Percentiles rank a stretch among this genome's conserved stretches.
Conservation (phyloP, 2,329 filamentous ascomycete species). For the Pleurostoma richardsiae region DNA sequence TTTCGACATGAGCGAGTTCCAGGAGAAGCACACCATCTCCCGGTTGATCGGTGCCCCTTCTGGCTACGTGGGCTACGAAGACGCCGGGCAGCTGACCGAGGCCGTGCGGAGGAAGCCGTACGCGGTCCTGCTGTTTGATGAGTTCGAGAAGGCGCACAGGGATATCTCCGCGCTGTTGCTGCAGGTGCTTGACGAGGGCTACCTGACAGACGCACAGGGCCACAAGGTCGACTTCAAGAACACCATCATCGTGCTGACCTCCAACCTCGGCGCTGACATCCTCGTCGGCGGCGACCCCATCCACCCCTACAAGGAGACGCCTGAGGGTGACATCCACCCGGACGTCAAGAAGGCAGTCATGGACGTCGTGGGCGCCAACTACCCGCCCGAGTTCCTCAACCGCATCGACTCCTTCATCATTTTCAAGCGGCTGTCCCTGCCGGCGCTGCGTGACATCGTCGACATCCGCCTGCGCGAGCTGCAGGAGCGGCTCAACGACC, state of each 20-base stretch:
- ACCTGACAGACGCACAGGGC: conserved; percentile 90
- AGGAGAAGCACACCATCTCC: conserved; percentile 94
- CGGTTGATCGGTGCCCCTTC: conserved; percentile 89
- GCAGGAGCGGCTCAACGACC: conserved; percentile 76
- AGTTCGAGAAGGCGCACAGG: conserved; percentile 95
- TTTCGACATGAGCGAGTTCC: conserved; percentile 98
- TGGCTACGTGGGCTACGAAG: conserved; percentile 94
- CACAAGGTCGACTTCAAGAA: conserved; percentile 97
- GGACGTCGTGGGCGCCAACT: conserved; percentile 70
- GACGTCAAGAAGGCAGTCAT: conserved; percentile 77
- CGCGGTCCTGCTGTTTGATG: conserved; percentile 89
- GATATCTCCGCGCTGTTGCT: conserved; percentile 90
- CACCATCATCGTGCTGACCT: conserved; percentile 93
- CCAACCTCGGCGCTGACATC: conserved; percentile 89
- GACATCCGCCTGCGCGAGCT: conserved; percentile 86
- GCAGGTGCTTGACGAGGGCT: conserved; percentile 93
- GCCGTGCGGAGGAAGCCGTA: conserved; percentile 93
- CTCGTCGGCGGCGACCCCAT: conserved; percentile 70
- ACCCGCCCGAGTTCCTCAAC: conserved; percentile 94
- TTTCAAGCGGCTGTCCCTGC: conserved; percentile 78
- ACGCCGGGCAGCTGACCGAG: conserved; percentile 93
- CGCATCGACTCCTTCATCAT: conserved; percentile 95
- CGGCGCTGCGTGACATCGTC: conserved; percentile 83
- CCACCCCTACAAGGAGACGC: conserved; percentile 57
- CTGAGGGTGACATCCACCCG: conserved; percentile 65